Conservation (phyloP, 257 asterid genomes). For the Dorcoceras hygrometricum region DNA sequence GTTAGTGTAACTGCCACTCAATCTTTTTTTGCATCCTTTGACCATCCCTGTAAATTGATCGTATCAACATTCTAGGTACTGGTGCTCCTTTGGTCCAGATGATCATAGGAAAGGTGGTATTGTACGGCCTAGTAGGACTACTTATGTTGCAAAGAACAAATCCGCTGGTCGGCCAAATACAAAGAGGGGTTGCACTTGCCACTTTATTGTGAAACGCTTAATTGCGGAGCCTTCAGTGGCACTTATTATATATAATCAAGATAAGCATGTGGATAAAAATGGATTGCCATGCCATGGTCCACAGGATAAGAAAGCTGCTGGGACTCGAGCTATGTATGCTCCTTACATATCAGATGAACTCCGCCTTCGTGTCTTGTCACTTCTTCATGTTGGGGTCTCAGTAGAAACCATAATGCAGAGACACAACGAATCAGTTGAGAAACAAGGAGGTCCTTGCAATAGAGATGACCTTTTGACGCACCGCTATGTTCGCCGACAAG, state of each 20-base stretch:
- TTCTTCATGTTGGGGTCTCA: constrained; percentile 90
- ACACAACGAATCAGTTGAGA: constrained; percentile 87
- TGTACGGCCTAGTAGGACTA: constrained; percentile 86
- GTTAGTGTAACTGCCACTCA: not conserved
- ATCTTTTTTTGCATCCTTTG: not conserved
- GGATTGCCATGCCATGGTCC: constrained; percentile 97
- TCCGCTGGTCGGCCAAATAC: constrained; percentile 93
- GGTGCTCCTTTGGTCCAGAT: constrained; percentile 99
- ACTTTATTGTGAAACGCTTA: constrained; percentile 86
- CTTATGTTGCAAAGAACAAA: constrained; percentile 72
- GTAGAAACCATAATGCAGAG: constrained; percentile 98
- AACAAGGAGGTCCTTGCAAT: constrained; percentile 88
- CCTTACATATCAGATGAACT: constrained; percentile 97
- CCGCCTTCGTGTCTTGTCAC: constrained; percentile 80
- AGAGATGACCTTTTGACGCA: constrained; percentile 95
- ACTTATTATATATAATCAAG: constrained; percentile 78
- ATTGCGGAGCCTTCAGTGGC: constrained; percentile 90
- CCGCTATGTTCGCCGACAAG: constrained; percentile 92
- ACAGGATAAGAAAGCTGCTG: constrained; percentile 77
- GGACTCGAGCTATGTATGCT: constrained; percentile 98
- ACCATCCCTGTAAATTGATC: constrained; percentile 12
- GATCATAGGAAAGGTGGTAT: constrained; percentile 88
- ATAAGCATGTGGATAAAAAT: constrained; percentile 77
- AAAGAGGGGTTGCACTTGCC: constrained; percentile 96
- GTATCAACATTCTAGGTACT: constrained; percentile 53